phyloP scores from a whole-genome alignment of 1,139 yeast species.

The Zygoascus sp. region DNA sequence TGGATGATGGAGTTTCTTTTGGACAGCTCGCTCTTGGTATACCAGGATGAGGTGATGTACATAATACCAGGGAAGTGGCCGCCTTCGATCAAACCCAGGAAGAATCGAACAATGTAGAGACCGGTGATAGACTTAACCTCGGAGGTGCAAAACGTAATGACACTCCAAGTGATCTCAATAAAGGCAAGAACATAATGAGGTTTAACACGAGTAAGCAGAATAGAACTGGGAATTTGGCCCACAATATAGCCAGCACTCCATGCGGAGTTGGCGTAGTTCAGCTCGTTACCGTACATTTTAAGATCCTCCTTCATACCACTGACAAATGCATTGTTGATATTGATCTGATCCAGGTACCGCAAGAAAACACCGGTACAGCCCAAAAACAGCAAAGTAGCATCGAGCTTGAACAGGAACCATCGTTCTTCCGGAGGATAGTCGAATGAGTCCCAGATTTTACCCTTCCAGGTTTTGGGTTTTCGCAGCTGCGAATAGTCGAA shows the following conservation, averaged over 20 bases:
- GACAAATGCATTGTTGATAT: slow-evolving; percentile 59
- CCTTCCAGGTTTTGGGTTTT: slow-evolving; percentile 10
- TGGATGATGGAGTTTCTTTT: slow-evolving; percentile 60
- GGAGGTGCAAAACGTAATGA: slow-evolving; percentile 55
- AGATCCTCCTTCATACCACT: slow-evolving; percentile 59
- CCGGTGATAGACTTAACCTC: slow-evolving; percentile 46
- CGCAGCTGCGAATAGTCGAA: slow-evolving; percentile 7
- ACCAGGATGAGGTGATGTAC: slow-evolving; percentile 59
- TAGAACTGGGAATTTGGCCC: slow-evolving; percentile 47
- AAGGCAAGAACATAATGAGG: slow-evolving; percentile 53
- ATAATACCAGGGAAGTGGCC: slow-evolving; percentile 59
- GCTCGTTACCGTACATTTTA: slow-evolving; percentile 59
- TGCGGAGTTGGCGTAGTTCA: slow-evolving; percentile 55
- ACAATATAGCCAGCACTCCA: slow-evolving; percentile 56
- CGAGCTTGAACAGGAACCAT: slow-evolving; percentile 55
- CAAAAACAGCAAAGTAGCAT: slow-evolving; percentile 56
- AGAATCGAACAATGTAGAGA: slow-evolving; percentile 53
- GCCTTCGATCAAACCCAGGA: slow-evolving; percentile 60
- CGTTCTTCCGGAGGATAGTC: slow-evolving; percentile 34
- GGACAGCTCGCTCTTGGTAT: slow-evolving; percentile 53
- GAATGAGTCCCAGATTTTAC: slow-evolving; percentile 7
- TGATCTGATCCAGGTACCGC: slow-evolving; percentile 52
- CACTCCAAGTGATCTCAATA: slow-evolving; percentile 63
- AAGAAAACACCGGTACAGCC: slow-evolving; percentile 54
- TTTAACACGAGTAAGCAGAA: slow-evolving; percentile 42